phyloP scores from a whole-genome alignment of 306 rosid genomes.

The Boehmeria nivea region DNA sequence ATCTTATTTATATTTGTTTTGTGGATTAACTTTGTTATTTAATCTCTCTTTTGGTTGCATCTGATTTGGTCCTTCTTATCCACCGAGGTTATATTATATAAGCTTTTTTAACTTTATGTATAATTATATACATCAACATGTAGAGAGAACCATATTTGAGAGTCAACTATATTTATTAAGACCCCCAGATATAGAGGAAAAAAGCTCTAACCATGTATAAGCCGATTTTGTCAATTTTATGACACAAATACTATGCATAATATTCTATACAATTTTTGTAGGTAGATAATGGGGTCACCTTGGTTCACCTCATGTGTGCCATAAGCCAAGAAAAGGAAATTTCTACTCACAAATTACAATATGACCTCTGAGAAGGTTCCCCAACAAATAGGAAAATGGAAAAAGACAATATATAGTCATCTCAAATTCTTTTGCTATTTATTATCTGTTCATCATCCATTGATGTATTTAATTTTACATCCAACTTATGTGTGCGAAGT shows the following conservation, averaged over 20 bases:
- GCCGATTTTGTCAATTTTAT: constrained; percentile 34
- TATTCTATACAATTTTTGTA: constrained; percentile 1
- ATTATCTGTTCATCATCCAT: too few relatives aligned
- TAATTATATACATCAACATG: too few relatives aligned
- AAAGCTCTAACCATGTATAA: constrained; percentile 22
- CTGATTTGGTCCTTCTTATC: too few relatives aligned
- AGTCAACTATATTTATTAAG: not conserved
- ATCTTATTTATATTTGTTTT: not conserved
- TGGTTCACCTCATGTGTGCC: constrained; percentile 21
- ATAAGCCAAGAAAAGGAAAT: not conserved
- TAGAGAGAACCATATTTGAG: not conserved
- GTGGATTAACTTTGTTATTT: not conserved
- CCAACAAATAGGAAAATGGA: not conserved
- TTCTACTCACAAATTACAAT: not conserved
- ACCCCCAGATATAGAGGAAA: constrained; percentile 9
- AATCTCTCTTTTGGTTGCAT: too few relatives aligned
- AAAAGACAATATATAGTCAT: too few relatives aligned
- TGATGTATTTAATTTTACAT: too few relatives aligned
- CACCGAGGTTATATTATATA: too few relatives aligned
- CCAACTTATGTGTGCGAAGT: too few relatives aligned
- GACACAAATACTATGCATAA: constrained; percentile 10
- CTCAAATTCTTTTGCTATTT: too few relatives aligned
- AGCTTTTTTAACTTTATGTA: too few relatives aligned
- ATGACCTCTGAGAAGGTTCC: not conserved
- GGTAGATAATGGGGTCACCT: not conserved